Percentiles rank a stretch among this genome's conserved stretches.
phyloP scores from a whole-genome alignment of 2,329 filamentous ascomycete genomes.

The Rachicladosporium sp. region DNA sequence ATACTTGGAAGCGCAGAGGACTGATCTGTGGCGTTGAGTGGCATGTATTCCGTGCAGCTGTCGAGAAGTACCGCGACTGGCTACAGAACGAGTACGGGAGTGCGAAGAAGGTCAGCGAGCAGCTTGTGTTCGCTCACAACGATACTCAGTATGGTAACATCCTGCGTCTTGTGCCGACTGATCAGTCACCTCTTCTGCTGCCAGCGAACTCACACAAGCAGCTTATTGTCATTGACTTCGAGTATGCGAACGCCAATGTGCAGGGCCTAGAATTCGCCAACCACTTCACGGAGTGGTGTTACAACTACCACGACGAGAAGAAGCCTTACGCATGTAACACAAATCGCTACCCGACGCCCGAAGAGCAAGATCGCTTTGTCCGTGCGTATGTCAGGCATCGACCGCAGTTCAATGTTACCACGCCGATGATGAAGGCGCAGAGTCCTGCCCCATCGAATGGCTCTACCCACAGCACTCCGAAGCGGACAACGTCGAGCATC shows the following conservation, averaged over 20 bases:
- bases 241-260: slow-evolving; percentile 84
- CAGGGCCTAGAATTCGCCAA: slow-evolving; percentile 89
- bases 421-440: slow-evolving; percentile 21
- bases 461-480: slow-evolving; percentile 11
- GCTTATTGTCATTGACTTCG: slow-evolving; percentile 93
- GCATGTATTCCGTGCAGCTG: slow-evolving; percentile 59
- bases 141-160: slow-evolving; percentile 99
- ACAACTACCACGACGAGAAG: slow-evolving; percentile 78
- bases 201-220: slow-evolving; percentile 93
- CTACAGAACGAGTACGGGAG: slow-evolving; percentile 62
- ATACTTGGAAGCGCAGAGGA: slow-evolving; percentile 58
- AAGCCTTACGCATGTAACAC: slow-evolving; percentile 53
- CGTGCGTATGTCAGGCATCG: slow-evolving; percentile 76
- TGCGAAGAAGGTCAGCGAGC: slow-evolving; percentile 51
- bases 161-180: slow-evolving; percentile 57
- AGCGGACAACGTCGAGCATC: slow-evolving; percentile 29
- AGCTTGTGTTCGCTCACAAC: slow-evolving; percentile 90
- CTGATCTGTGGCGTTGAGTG: slow-evolving; percentile 77
- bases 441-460: slow-evolving; percentile 12
- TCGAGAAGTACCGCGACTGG: slow-evolving; percentile 66
- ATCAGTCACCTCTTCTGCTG: slow-evolving; percentile 72
- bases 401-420: slow-evolving; percentile 49
- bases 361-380: slow-evolving; percentile 77
- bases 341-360: slow-evolving; percentile 58
- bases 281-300: slow-evolving; percentile 96